Evolutionary conservation across 257 asterid genomes (phyloP), one percentile per base, ranked within the genome.

Genomic region (Salvia hispanica): DNA sequence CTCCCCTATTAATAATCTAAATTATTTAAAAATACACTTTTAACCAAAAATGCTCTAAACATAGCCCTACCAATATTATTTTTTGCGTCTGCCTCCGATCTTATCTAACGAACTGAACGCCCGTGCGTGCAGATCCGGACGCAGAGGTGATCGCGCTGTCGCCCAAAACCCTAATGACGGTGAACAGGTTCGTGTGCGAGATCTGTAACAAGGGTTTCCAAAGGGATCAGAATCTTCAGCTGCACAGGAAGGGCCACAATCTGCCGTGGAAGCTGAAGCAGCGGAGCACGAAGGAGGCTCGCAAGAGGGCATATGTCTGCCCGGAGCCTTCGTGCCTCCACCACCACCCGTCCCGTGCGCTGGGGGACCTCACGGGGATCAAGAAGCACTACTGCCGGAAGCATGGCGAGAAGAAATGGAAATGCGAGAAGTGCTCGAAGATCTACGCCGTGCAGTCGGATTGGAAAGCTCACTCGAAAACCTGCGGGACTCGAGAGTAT

Each of bases 351-450:
- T 80, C 95, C 0, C 79, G 97, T 77, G 97, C 97, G 11, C 75
- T 91, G 13, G 97, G 97, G 0, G 97, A 88, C 45, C 80, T 91
- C 4, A 91, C 97, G 0, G 96, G 97, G 33, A 88, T 91, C 79
- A 91, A 91, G 83, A 91, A 91, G 72, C 97, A 91, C 48, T 91
- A 63, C 53, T 86, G 91, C 81, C 71, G 97, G 64, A 91, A 91
- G 70, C 97, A 91, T 18, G 97, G 97, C 7, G 97, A 91, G 78
- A 91, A 91, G 83, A 91, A 91, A 55, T 91, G 96, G 92, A 88
- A 85, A 72, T 91, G 97, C 15, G 93, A 88, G 4, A 91, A 88
- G 57, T 90, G 95, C 52, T 81, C 90, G 0, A 90, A 91, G 81
- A 77, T 85, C 8, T 91, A 91, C 62, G 97, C 97, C 0, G 97